Percentiles rank a stretch among this genome's conserved stretches.
Conservation (phyloP, 306 rosid species). For the Acmispon strigosus region DNA sequence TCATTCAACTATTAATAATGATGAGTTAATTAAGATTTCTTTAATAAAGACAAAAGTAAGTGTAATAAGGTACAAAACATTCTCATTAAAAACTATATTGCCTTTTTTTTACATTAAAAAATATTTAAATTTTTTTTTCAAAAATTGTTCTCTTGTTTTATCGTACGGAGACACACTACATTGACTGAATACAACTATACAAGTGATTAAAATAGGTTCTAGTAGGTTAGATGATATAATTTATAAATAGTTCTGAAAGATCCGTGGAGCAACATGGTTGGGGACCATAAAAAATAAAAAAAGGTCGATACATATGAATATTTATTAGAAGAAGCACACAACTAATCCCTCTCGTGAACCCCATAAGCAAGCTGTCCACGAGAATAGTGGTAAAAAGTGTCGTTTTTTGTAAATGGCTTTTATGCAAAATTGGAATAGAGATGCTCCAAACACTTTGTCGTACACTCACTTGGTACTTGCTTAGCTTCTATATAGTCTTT, state of each 20-base stretch:
- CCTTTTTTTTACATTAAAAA: too few relatives aligned
- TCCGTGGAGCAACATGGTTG: neutral
- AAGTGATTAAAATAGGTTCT: too few relatives aligned
- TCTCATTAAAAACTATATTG: neutral
- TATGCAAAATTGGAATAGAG: neutral
- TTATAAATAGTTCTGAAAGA: neutral
- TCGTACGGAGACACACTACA: too few relatives aligned
- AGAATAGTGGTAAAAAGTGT: neutral
- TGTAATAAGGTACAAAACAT: neutral
- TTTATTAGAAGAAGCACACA: neutral
- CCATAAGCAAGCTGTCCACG: neutral
- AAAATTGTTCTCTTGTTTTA: too few relatives aligned
- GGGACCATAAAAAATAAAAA: conserved; percentile 9
- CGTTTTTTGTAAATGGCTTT: neutral
- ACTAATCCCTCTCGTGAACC: conserved; percentile 10
- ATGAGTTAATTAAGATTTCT: neutral
- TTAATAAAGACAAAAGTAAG: neutral
- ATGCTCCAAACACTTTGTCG: neutral
- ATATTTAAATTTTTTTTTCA: too few relatives aligned
- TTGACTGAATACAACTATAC: too few relatives aligned
- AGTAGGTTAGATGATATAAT: neutral
- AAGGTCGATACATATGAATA: too few relatives aligned
- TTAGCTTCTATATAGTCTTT: conserved; percentile 15
- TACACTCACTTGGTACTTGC: neutral
- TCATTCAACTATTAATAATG: too few relatives aligned